These are phyloP conservation scores for Salix dunnii DNA, from an alignment of 345 rosid genomes.

Conservation along the genomic window DNA sequence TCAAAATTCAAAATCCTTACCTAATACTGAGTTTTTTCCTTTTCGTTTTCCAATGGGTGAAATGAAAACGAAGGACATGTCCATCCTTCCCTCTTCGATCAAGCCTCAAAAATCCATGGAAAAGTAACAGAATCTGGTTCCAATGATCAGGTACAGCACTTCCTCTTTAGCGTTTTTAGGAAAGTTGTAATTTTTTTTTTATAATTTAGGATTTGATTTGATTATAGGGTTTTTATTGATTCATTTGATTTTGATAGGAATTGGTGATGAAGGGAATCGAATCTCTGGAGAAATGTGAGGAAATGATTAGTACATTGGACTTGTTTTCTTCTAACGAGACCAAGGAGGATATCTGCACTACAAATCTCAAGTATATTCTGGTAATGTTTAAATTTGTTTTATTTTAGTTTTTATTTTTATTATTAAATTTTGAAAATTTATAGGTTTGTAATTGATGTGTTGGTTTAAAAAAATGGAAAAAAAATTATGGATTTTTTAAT, in stretches of 20 bases:
- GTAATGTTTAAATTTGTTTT: slow-evolving; percentile 34
- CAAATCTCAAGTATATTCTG: slow-evolving; percentile 79
- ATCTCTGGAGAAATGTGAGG: slow-evolving; percentile 70
- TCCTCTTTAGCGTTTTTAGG: not conserved
- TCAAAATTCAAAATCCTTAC: not conserved
- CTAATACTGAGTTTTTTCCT: slow-evolving; percentile 11
- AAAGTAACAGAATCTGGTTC: slow-evolving; percentile 51
- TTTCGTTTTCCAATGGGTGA: slow-evolving; percentile 34
- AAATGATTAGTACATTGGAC: slow-evolving; percentile 74
- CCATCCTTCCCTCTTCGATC: slow-evolving; percentile 66
- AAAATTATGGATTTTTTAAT: not conserved
- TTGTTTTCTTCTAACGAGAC: slow-evolving; percentile 86
- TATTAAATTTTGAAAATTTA: not conserved
- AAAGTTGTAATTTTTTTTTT: not conserved
- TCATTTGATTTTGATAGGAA: slow-evolving; percentile 38
- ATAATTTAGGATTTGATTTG: not conserved
- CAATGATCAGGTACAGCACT: slow-evolving; percentile 50
- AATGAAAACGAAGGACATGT: slow-evolving; percentile 51
- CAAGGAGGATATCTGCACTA: slow-evolving; percentile 79
- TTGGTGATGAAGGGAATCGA: slow-evolving; percentile 65
- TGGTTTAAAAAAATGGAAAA: not conserved
- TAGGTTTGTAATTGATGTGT: not conserved
- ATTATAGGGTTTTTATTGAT: not conserved
- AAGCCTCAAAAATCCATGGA: slow-evolving; percentile 68
- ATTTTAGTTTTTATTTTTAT: not conserved